Evolutionary conservation across 305 asterid genomes (phyloP).

Genomic region (Rubia peregrina): DNA sequence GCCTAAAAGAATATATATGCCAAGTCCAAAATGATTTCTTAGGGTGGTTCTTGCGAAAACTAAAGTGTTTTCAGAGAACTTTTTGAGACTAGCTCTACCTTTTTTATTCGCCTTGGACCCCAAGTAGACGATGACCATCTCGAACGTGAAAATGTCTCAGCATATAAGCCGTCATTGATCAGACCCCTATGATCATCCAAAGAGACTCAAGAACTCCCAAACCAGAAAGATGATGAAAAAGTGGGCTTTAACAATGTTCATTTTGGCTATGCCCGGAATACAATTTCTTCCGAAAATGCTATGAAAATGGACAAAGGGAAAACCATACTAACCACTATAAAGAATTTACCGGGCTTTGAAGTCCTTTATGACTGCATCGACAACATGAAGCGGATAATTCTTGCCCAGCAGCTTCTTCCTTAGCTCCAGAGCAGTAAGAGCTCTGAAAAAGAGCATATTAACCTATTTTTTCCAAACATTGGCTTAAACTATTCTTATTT

Average conservation of each 20-base stretch:
- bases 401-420: conserved; percentile 65
- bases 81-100: conserved; percentile 28
- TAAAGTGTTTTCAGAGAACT: not conserved
- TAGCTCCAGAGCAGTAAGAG: conserved; percentile 68
- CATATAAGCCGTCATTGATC: conserved; percentile 71
- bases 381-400: conserved; percentile 38
- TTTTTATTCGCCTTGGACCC: conserved; percentile 87
- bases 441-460: conserved; percentile 38
- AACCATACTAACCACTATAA: not conserved
- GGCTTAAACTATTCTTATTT: not conserved
- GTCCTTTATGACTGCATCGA: conserved; percentile 59
- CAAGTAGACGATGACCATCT: conserved; percentile 94
- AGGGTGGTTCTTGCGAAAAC: not conserved
- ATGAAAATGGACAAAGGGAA: not conserved
- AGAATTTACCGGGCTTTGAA: conserved; percentile 54
- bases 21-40: conserved; percentile 10
- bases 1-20: conserved; percentile 33
- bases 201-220: conserved; percentile 17
- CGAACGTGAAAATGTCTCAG: conserved; percentile 73
- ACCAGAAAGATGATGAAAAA: not conserved
- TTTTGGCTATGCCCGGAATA: not conserved
- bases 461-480: not conserved
- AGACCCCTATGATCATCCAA: conserved; percentile 51
- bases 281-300: not conserved
- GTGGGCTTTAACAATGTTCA: not conserved